phyloP scores from a whole-genome alignment of 2,329 filamentous ascomycete genomes.

The Dactylellina leptospora region DNA sequence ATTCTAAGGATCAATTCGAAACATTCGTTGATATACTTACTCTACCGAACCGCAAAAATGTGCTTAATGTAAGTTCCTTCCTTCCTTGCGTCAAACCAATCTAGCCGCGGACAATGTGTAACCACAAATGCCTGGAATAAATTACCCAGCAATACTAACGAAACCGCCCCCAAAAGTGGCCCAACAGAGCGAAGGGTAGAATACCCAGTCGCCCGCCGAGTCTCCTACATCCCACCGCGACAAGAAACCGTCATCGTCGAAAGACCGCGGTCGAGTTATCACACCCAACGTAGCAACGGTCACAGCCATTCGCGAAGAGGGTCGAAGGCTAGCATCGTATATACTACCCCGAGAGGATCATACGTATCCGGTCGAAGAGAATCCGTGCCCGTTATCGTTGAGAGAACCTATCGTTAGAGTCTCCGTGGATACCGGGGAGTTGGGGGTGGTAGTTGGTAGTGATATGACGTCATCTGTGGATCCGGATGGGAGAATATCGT shows the following conservation, averaged over 20 bases:
- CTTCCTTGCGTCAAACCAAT: neutral
- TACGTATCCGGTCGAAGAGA: slow-evolving; percentile 35
- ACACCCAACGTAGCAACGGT: slow-evolving; percentile 28
- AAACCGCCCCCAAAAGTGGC: slow-evolving; percentile 13
- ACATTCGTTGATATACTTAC: too few relatives aligned
- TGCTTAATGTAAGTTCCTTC: slow-evolving; percentile 46
- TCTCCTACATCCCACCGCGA: slow-evolving; percentile 20
- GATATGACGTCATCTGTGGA: slow-evolving; percentile 32
- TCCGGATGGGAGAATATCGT: neutral
- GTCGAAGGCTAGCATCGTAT: slow-evolving; percentile 41
- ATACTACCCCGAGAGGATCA: slow-evolving; percentile 38
- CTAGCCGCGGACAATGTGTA: too few relatives aligned
- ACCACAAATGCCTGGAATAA: too few relatives aligned
- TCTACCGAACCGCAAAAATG: slow-evolving; percentile 14
- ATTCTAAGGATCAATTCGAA: too few relatives aligned
- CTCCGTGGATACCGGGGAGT: neutral
- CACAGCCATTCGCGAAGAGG: slow-evolving; percentile 21
- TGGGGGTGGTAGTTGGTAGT: neutral
- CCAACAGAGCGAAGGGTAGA: slow-evolving; percentile 36
- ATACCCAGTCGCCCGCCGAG: slow-evolving; percentile 44
- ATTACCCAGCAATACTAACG: too few relatives aligned
- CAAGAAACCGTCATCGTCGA: slow-evolving; percentile 52
- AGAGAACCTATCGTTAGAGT: slow-evolving; percentile 44
- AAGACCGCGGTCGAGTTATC: slow-evolving; percentile 42
- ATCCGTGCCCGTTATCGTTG: slow-evolving; percentile 31